These are phyloP conservation scores for Hymenoscyphus scutula DNA, from an alignment of 2,329 filamentous ascomycete species.

Conservation along the genomic window DNA sequence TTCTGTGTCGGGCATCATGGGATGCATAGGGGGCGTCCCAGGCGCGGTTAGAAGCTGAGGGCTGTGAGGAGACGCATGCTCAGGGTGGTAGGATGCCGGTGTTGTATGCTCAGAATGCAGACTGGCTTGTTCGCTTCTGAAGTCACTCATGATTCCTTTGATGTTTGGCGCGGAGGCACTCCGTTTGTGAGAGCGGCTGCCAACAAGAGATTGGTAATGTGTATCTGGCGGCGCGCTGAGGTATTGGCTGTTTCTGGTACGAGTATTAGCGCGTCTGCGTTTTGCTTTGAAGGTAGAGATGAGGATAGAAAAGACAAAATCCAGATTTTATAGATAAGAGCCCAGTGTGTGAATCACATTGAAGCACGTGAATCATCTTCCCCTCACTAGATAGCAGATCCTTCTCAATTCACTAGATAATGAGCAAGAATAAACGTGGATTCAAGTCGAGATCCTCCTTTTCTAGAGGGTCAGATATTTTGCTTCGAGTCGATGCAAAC, in stretches of 20 bases:
- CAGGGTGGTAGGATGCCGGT: constrained; percentile 30
- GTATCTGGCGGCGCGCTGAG: constrained; percentile 23
- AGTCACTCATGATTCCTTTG: constrained; percentile 2
- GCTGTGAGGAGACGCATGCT: constrained; percentile 25
- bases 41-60: constrained; percentile 18
- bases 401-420: not conserved
- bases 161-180: constrained; percentile 12
- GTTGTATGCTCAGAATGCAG: constrained; percentile 31
- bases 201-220: constrained; percentile 19
- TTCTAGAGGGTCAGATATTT: not conserved
- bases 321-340: not conserved
- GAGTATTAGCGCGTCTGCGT: constrained; percentile 12
- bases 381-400: not conserved
- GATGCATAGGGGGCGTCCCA: constrained; percentile 26
- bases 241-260: constrained; percentile 20
- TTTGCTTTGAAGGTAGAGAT: not conserved
- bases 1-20: constrained; percentile 15
- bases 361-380: not conserved
- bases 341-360: not conserved
- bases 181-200: constrained; percentile 23
- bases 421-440: not conserved
- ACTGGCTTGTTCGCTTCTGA: constrained; percentile 8
- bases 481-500: not conserved
- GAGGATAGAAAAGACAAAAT: not conserved
- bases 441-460: not conserved